Evolutionary conservation across 768 basidiomycete species (phyloP).

Genomic region (Boletus reticuloceps): DNA sequence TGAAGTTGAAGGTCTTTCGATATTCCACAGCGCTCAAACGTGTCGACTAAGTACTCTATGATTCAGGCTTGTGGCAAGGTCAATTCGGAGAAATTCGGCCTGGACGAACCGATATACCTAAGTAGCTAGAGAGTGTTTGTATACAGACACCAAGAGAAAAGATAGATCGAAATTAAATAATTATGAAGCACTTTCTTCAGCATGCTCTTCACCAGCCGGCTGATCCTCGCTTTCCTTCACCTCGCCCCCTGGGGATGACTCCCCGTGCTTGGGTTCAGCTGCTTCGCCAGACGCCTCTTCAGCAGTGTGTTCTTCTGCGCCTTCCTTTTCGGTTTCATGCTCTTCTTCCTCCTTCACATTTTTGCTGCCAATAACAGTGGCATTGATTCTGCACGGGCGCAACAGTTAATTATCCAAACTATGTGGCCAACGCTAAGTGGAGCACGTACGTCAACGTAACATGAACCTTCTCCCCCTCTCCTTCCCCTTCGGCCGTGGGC

Average conservation of each 20-base stretch:
- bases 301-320: slow-evolving; percentile 19
- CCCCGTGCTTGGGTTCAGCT: slow-evolving; percentile 24
- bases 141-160: slow-evolving; percentile 1
- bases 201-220: slow-evolving; percentile 15
- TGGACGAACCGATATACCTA: not conserved
- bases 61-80: no score
- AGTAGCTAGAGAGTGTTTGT: not conserved
- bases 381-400: slow-evolving; percentile 58
- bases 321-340: slow-evolving; percentile 32
- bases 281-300: slow-evolving; percentile 29
- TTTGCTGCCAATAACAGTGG: slow-evolving; percentile 72
- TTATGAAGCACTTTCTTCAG: slow-evolving; percentile 17
- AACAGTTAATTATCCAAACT: not conserved
- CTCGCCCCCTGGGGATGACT: slow-evolving; percentile 18
- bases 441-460: slow-evolving; percentile 70
- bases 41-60: no score
- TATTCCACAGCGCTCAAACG: no score
- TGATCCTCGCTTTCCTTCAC: slow-evolving; percentile 24
- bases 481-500: slow-evolving; percentile 44
- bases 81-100: not conserved
- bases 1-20: no score
- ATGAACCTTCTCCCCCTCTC: slow-evolving; percentile 60
- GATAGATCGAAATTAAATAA: slow-evolving; percentile 2
- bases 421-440: not conserved
- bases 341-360: slow-evolving; percentile 41